Evolutionary conservation across 305 asterid genomes (phyloP).

Genomic region (Euphrasia arctica): DNA sequence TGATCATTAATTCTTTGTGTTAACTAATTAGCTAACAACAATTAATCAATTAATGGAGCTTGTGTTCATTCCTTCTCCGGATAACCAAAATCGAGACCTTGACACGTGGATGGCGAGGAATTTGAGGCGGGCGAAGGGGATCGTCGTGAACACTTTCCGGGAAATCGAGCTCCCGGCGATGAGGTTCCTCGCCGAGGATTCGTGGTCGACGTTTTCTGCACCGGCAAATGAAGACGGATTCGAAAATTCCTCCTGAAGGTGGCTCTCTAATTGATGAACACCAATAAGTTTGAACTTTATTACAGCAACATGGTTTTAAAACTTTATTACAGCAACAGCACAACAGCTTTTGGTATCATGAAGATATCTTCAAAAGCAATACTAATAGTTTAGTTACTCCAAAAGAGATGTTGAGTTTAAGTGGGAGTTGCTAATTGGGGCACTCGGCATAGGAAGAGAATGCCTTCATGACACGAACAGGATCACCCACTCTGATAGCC

Average conservation of each 20-base stretch:
- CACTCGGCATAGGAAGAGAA: slow-evolving; percentile 47
- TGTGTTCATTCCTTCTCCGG: slow-evolving; percentile 21
- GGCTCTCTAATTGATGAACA: background rate
- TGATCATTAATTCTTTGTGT: too few species aligned
- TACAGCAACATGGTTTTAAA: too few species aligned
- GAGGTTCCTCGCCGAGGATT: background rate
- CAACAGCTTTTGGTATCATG: background rate
- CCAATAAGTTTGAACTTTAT: background rate
- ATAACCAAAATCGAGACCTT: slow-evolving; percentile 1
- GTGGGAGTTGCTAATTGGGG: slow-evolving; percentile 6
- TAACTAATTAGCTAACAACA: too few species aligned
- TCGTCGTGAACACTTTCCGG: background rate
- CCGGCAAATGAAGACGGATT: too few species aligned
- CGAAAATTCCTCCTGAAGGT: too few species aligned
- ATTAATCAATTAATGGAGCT: slow-evolving; percentile 8
- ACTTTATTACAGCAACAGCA: background rate
- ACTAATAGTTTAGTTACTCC: background rate
- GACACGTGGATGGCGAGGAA: background rate
- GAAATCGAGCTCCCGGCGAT: background rate
- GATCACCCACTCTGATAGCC: slow-evolving; percentile 54
- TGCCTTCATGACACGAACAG: slow-evolving; percentile 39
- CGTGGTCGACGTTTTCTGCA: too few species aligned
- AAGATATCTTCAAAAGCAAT: background rate
- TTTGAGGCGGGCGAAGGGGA: slow-evolving; percentile 3
- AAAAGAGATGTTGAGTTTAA: background rate